phyloP scores from a whole-genome alignment of 331 rosid species.

The Rhamnella rubrinervis region DNA sequence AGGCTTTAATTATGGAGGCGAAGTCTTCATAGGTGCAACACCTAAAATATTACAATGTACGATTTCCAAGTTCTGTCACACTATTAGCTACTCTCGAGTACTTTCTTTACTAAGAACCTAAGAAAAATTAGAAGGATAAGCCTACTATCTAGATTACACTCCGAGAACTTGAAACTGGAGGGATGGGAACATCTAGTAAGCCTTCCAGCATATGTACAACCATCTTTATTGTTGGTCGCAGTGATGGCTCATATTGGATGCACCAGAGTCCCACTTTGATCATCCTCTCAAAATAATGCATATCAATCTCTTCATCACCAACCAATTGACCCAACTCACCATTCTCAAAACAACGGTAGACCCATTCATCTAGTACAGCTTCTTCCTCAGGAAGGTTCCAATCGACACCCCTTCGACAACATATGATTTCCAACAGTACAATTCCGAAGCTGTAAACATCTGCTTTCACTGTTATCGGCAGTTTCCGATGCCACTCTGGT shows the following conservation, averaged over 20 bases:
- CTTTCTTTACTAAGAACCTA: too few species aligned
- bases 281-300: conserved; percentile 17
- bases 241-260: conserved; percentile 27
- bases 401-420: conserved; percentile 12
- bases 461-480: conserved; percentile 17
- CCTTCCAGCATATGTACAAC: conserved; percentile 33
- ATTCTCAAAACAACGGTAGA: background rate
- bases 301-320: conserved; percentile 10
- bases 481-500: conserved; percentile 26
- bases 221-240: conserved; percentile 22
- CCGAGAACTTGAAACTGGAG: conserved; percentile 10
- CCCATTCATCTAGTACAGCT: conserved; percentile 27
- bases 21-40: too few species aligned
- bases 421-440: conserved; percentile 22
- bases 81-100: too few species aligned
- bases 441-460: conserved; percentile 29
- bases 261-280: conserved; percentile 33
- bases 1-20: too few species aligned
- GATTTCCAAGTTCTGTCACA: too few species aligned
- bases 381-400: conserved; percentile 17
- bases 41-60: too few species aligned
- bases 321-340: conserved; percentile 16
- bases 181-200: conserved; percentile 8
- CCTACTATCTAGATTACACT: too few species aligned
- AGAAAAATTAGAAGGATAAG: too few species aligned